These are phyloP conservation scores for Apiotrichum mycotoxinovorans DNA, from an alignment of 1,284 basidiomycete species.

Conservation along the genomic window DNA sequence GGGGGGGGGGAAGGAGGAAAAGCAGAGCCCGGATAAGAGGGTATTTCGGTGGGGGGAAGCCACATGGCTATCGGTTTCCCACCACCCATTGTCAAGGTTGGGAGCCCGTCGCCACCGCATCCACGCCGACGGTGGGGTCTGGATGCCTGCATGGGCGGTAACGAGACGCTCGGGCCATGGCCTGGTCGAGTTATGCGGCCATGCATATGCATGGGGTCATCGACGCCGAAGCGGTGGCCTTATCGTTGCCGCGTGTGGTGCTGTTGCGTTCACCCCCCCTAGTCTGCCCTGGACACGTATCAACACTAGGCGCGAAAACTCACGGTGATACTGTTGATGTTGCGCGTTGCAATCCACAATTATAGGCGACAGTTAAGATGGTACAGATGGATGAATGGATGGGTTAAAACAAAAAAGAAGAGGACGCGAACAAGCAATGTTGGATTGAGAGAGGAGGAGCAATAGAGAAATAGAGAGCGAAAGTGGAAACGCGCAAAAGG, in stretches of 20 bases:
- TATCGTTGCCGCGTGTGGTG: background rate
- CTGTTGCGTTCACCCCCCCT: background rate
- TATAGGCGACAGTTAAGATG: background rate
- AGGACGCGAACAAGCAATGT: no score
- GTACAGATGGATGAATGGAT: background rate
- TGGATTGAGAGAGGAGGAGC: background rate
- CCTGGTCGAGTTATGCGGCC: no score
- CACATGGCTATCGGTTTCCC: background rate
- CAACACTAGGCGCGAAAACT: background rate
- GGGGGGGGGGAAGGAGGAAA: no score
- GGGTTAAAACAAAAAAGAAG: background rate
- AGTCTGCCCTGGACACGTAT: slow-evolving; percentile 3
- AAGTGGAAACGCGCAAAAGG: background rate
- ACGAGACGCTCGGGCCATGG: no score
- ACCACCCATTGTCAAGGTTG: background rate
- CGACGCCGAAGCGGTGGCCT: background rate
- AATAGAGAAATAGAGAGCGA: background rate
- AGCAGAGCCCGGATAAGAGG: background rate
- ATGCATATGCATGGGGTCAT: background rate
- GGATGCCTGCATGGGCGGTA: no score
- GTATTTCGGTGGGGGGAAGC: background rate
- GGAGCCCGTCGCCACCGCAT: background rate
- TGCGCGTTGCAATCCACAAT: background rate
- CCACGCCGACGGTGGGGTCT: background rate
- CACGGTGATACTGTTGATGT: background rate